Percentiles rank a stretch among this genome's conserved stretches.
These are phyloP conservation scores for Globisporangium middletonii DNA, from an alignment of 352 stramenopile genomes.

Conservation along the genomic window DNA sequence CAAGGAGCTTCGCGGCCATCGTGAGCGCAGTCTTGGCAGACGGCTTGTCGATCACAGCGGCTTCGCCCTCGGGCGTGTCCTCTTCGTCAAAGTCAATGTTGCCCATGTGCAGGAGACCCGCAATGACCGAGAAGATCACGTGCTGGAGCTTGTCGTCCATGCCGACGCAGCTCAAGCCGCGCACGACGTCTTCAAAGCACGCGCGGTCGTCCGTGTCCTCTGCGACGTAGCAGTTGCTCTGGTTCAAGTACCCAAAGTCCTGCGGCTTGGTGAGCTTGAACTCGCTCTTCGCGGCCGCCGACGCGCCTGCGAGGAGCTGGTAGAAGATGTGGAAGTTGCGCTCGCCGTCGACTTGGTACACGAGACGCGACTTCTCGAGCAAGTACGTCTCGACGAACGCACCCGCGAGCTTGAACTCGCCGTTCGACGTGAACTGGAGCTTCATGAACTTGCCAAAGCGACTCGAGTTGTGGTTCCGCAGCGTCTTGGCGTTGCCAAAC, in stretches of 20 bases:
- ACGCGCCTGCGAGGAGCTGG: conserved; percentile 79
- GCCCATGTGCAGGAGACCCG: conserved; percentile 93
- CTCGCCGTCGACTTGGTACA: conserved; percentile 87
- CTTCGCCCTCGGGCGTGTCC: conserved; percentile 76
- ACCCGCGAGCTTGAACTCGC: conserved; percentile 78
- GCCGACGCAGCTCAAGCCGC: conserved; percentile 69
- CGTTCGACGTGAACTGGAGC: conserved; percentile 89
- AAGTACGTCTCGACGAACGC: conserved; percentile 88
- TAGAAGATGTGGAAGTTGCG: conserved; percentile 97
- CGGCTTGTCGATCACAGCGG: conserved; percentile 64
- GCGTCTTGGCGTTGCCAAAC: conserved; percentile 94
- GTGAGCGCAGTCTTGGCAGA: conserved; percentile 55
- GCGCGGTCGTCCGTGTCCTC: conserved; percentile 89
- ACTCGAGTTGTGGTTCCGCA: conserved; percentile 93
- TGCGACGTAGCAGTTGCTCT: conserved; percentile 90
- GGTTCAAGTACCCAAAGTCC: conserved; percentile 93
- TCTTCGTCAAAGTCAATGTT: conserved; percentile 94
- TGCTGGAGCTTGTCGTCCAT: conserved; percentile 66
- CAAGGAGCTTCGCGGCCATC: conserved; percentile 54
- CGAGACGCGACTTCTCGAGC: conserved; percentile 84
- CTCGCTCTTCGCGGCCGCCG: conserved; percentile 35
- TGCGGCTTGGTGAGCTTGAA: conserved; percentile 70
- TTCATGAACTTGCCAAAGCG: conserved; percentile 96
- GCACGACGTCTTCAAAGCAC: conserved; percentile 72
- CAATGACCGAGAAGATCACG: conserved; percentile 89